phyloP scores from a whole-genome alignment of 1,139 yeast species.

The Yamadazyma dendronema region DNA sequence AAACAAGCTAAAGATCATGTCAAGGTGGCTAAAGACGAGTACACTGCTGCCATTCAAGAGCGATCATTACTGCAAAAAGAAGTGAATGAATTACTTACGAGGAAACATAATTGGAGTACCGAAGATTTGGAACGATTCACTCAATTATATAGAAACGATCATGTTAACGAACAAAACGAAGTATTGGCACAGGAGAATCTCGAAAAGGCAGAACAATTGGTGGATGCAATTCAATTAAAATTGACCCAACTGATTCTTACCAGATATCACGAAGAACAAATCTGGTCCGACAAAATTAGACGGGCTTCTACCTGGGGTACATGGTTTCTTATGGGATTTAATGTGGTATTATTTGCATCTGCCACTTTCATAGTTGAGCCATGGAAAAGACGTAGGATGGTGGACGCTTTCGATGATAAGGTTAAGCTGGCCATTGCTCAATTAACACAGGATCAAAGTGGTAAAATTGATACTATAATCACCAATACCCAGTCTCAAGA shows the following conservation, averaged over 20 bases:
- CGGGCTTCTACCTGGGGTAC: slow-evolving; percentile 98
- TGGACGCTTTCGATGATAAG: slow-evolving; percentile 78
- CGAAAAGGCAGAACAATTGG: slow-evolving; percentile 56
- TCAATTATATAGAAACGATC: slow-evolving; percentile 75
- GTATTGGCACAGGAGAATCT: slow-evolving; percentile 49
- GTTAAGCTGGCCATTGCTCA: slow-evolving; percentile 57
- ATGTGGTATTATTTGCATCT: slow-evolving; percentile 69
- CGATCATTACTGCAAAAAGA: slow-evolving; percentile 78
- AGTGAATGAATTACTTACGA: slow-evolving; percentile 81
- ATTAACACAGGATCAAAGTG: slow-evolving; percentile 17
- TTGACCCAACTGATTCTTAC: slow-evolving; percentile 78
- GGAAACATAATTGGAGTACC: slow-evolving; percentile 81
- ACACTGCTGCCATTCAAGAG: slow-evolving; percentile 61
- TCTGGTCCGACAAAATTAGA: slow-evolving; percentile 96
- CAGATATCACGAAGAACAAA: slow-evolving; percentile 94
- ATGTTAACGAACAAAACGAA: slow-evolving; percentile 66
- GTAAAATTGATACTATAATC: slow-evolving; percentile 14
- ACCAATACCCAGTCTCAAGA: slow-evolving; percentile 3
- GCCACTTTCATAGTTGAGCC: slow-evolving; percentile 93
- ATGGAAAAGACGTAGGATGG: slow-evolving; percentile 82
- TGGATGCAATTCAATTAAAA: slow-evolving; percentile 69
- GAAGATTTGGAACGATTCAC: slow-evolving; percentile 84
- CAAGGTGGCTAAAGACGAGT: slow-evolving; percentile 47
- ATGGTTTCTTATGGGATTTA: slow-evolving; percentile 83
- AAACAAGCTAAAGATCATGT: slow-evolving; percentile 49